These are phyloP conservation scores for Aureobasidium sp. DNA, from an alignment of 2,329 filamentous ascomycete genomes.

Conservation along the genomic window DNA sequence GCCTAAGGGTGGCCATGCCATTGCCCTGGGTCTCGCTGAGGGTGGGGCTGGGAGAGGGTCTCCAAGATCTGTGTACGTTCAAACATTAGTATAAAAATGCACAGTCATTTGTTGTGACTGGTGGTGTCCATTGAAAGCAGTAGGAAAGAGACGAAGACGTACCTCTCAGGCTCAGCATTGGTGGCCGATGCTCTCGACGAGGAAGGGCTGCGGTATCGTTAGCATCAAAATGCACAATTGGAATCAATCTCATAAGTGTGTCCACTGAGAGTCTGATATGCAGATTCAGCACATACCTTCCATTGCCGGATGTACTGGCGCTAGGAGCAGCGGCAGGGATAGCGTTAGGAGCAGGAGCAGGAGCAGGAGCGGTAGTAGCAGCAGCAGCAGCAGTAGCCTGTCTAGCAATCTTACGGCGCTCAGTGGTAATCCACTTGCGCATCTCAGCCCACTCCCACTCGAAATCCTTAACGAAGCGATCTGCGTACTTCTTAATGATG, in stretches of 20 bases:
- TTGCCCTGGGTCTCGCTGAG: background rate
- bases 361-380: background rate
- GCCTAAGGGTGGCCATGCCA: background rate
- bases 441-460: background rate
- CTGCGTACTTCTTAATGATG: background rate
- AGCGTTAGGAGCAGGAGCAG: background rate
- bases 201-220: background rate
- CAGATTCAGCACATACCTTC: background rate
- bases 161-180: background rate
- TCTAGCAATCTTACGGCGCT: background rate
- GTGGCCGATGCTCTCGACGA: background rate
- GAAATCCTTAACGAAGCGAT: background rate
- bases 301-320: background rate
- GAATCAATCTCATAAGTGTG: too few species aligned
- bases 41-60: background rate
- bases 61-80: background rate
- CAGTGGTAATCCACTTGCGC: background rate
- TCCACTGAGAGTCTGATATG: background rate
- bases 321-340: background rate
- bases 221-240: background rate
- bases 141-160: background rate
- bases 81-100: background rate
- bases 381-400: background rate
- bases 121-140: background rate
- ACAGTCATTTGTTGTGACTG: background rate